A percentile compares a stretch with the other conserved stretches of the same genome.
Evolutionary conservation across 2,329 filamentous ascomycete genomes (phyloP).

Genomic region (Cercospora zeae-maydis): DNA sequence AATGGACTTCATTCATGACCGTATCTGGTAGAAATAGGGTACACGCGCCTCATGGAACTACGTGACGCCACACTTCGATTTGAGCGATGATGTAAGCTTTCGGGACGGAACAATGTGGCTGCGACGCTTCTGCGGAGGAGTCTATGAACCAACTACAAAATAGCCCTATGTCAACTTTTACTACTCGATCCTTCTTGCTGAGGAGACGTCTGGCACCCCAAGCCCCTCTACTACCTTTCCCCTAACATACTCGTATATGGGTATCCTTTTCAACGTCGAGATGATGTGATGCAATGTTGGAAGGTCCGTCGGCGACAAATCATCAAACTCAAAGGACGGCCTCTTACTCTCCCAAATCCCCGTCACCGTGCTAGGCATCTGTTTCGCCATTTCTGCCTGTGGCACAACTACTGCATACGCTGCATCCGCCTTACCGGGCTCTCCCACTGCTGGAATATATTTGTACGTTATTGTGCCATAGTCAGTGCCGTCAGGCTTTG

Average conservation of each 20-base stretch:
- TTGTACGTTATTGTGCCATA: constrained; percentile 22
- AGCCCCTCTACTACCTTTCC: not conserved
- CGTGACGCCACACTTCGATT: too few species aligned
- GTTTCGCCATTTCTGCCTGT: not conserved
- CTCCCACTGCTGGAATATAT: constrained; percentile 55
- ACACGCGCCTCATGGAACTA: too few species aligned
- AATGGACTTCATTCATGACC: too few species aligned
- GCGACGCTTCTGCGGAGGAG: too few species aligned
- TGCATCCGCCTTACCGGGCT: not conserved
- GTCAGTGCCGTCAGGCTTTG: constrained; percentile 12
- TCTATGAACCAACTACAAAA: too few species aligned
- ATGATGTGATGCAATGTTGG: not conserved
- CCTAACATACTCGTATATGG: not conserved
- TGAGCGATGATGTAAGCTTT: too few species aligned
- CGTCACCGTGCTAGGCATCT: not conserved
- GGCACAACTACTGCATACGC: constrained; percentile 1
- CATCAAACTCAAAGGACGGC: not conserved
- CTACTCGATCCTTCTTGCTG: too few species aligned
- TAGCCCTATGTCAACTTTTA: too few species aligned
- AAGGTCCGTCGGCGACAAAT: not conserved
- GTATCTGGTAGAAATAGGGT: too few species aligned
- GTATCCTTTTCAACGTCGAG: not conserved
- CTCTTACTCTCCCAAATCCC: not conserved
- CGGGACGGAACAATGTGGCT: too few species aligned
- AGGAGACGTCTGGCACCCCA: too few species aligned